phyloP scores from a whole-genome alignment of 2,329 filamentous ascomycete genomes.

The Clarireedia homoeocarpa region DNA sequence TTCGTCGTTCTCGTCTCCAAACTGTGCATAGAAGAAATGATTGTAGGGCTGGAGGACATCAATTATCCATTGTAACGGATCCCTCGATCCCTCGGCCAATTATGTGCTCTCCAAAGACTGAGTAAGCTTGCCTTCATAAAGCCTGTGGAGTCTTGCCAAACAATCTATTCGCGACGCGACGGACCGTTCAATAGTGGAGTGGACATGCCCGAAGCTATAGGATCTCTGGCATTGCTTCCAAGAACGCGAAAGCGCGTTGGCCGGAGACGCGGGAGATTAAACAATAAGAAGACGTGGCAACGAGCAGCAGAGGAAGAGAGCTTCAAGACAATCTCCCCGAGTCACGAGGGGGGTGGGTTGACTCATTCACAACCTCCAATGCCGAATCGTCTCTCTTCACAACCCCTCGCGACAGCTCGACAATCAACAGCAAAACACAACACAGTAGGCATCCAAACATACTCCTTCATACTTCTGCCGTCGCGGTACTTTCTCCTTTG shows the following conservation, averaged over 20 bases:
- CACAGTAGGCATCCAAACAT: too few relatives aligned
- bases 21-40: too few relatives aligned
- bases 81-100: background rate
- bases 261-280: slow-evolving; percentile 2
- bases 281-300: background rate
- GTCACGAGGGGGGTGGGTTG: background rate
- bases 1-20: too few relatives aligned
- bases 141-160: too few relatives aligned
- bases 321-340: too few relatives aligned
- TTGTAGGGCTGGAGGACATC: background rate
- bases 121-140: background rate
- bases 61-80: background rate
- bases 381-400: too few relatives aligned
- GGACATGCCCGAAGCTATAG: background rate
- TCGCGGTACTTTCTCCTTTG: too few relatives aligned
- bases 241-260: background rate
- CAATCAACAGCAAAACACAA: too few relatives aligned
- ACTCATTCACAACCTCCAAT: background rate
- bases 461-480: too few relatives aligned
- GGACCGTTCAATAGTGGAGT: background rate
- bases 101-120: background rate
- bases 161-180: too few relatives aligned
- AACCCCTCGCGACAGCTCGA: too few relatives aligned
- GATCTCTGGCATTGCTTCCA: background rate
- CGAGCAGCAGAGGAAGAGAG: background rate